Evolutionary conservation across 2,329 filamentous ascomycete species (phyloP), one percentile per base, ranked within the genome.

Genomic region (Aspergillus hortae): DNA sequence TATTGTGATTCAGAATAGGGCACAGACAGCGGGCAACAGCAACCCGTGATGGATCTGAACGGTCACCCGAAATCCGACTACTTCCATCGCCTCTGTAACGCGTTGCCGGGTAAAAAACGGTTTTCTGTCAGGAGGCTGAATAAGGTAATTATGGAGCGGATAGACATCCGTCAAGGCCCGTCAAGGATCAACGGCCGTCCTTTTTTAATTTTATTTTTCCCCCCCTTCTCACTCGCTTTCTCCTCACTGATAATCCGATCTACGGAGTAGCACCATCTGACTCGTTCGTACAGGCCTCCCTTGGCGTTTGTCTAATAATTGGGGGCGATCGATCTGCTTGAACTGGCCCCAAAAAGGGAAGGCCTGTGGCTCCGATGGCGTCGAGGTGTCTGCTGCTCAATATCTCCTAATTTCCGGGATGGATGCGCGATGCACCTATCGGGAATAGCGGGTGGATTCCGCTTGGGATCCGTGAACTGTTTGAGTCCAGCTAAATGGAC

Each of bases 11-110:
- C 14, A 6, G 35, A 53, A 21, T 38, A 43, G 52, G 53, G 56
- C 57, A 61, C 55, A 59, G 58, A 59, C 55, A 51, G 36, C 32
- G 46, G 49, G 41, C 51, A 51, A 33, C 47, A 52, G 40, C 49
- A 51, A 42, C 47, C 48, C 30, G 44, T 53, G 48, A 56, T 56
- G 52, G 54, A 61, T 59, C 58, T 50, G 59, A 30, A 59, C 57
- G 57, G 58, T 48, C 55, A 43, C 49, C 46, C 50, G 33, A 56
- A 51, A 48, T 23, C 44, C 25, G 44, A 55, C 54, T 49, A 36
- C 46, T 42, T 53, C 55, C 54, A 61, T 57, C 48, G 52, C 46
- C 51, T 48, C 48, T 41, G 45, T 55, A 55, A 49, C 46, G 52
- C 33, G 35, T 38, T 27, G 23, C 14, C 35, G 52, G 49, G 50